Evolutionary conservation across 805 yeast genomes (phyloP), one percentile per base, ranked within the genome.

Genomic region (Saccharomycopsis fermentans): DNA sequence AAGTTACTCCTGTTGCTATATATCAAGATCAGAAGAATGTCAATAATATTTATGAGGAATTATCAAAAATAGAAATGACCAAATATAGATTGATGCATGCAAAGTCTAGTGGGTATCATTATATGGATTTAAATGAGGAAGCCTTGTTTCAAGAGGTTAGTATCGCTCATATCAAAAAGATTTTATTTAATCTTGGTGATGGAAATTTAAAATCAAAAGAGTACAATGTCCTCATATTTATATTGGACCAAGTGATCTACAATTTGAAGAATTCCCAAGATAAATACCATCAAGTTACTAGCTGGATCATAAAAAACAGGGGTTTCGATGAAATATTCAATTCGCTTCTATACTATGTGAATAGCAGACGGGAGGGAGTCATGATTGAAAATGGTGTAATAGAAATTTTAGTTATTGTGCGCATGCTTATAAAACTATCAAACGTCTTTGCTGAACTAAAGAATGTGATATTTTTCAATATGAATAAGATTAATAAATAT

Each of bases 311-410:
- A 14, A 54, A 32, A 6, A 50, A 40, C 11, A 27, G 37, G 36
- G 61, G 61, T 17, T 55, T 27, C 40, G 55, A 58, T 35, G 58
- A 52, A 43, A 58, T 58, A 19, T 58, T 55, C 32, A 52, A 55
- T 24, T 51, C 58, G 3, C 26, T 58, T 9, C 34, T 55, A 52
- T 50, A 32, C 27, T 58, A 50, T 40, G 34, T 58, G 5, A 21
- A 55, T 29, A 54, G 40, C 12, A 54, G 52, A 39, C 19, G 29
- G 12, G 50, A 43, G n/a, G 24, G 50, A 24, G 8, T 16, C 11
- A 6, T 39, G 27, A 26, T 50, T 17, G 24, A 12, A n/a, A 40
- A 26, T 27, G 27, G 39, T 29, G 19, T 52, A 14, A 37, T 36
- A 5, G 16, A 32, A 34, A 40, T 19, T 17, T 36, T 58, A 21